Base-by-base conservation (phyloP, 768 basidiomycete species). In the Favolaschia claudopus region DNA sequence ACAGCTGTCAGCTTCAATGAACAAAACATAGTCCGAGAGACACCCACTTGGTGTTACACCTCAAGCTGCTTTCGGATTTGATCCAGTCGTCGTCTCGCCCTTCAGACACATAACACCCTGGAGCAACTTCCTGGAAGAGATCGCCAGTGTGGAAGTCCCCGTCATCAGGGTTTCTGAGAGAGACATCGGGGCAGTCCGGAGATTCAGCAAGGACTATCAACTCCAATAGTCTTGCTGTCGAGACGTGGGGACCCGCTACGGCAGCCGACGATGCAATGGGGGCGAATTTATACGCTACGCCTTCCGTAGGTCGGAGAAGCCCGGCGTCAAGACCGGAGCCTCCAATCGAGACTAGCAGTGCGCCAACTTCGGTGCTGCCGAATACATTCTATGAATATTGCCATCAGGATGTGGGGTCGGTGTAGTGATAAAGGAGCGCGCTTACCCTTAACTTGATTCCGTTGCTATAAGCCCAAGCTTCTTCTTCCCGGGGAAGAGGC, bases 1-100 rank as follows among this genome's bases (percentile, higher is more conserved):
- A 51, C 34, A 49, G 31, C 25, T 27, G 59, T 65, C 60, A 65
- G 65, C 46, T 55, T 37, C 27, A 13, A 52, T 47, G 29, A 24
- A 53, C 34, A 5, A 27, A 13, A 19, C 32, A 50, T 25, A 17
- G 51, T 31, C 31, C 32, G 32, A 8, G 28, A 77, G 79, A 29
- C 73, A 83, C 81, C 85, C 87, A 56, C 58, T 56, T 61, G 46
- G 91, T 91, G 67, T 93, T 91, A 67, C 91, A 92, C 48, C 91
- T 83, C 60, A 92, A 75, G 67, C 89, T 87, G 69, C 85, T 89
- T 68, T 90, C 88, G 34, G 86, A 87, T 76, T 92, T 93, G 71
- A 93, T 92, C 91, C 91, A 92, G 72, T 93, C 91, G 65, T 93
- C 91, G 59, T 91, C 85, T 37, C 91, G 84, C 24, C 91, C 91